phyloP scores from a whole-genome alignment of 257 asterid species.

The Vinca minor region DNA sequence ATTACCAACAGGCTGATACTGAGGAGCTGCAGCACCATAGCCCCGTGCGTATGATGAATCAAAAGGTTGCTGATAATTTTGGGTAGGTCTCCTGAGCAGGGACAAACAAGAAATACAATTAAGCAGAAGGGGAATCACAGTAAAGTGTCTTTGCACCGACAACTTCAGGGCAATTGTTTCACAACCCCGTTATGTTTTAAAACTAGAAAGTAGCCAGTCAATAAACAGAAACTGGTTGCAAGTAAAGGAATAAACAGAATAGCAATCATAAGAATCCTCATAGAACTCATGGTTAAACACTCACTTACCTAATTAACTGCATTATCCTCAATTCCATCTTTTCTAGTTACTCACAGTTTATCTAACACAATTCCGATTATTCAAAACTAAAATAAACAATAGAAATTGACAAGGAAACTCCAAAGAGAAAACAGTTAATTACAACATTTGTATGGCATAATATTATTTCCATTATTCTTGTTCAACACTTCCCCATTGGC shows the following conservation, averaged over 20 bases:
- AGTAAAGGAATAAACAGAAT: not conserved
- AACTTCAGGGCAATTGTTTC: not conserved
- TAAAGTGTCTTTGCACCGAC: not conserved
- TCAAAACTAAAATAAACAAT: not conserved
- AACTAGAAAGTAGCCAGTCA: not conserved
- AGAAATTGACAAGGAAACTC: not conserved
- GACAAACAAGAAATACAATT: slow-evolving; percentile 12
- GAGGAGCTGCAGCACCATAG: slow-evolving; percentile 37
- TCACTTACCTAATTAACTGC: not conserved
- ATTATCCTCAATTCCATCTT: not conserved
- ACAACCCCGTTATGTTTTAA: too few relatives aligned
- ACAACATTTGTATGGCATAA: not conserved
- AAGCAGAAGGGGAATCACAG: slow-evolving; percentile 2
- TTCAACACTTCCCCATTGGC: not conserved
- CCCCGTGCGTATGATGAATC: slow-evolving; percentile 31
- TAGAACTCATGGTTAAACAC: too few relatives aligned
- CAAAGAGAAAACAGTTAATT: not conserved
- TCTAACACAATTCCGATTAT: too few relatives aligned
- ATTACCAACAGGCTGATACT: slow-evolving; percentile 63
- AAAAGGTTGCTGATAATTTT: slow-evolving; percentile 54
- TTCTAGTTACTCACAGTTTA: not conserved
- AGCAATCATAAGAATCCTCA: not conserved
- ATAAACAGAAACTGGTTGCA: not conserved
- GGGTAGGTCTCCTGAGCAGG: slow-evolving; percentile 47
- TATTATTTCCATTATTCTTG: not conserved